These are phyloP conservation scores for Elsinoe ampelina DNA, from an alignment of 2,329 filamentous ascomycete genomes.

Conservation along the genomic window DNA sequence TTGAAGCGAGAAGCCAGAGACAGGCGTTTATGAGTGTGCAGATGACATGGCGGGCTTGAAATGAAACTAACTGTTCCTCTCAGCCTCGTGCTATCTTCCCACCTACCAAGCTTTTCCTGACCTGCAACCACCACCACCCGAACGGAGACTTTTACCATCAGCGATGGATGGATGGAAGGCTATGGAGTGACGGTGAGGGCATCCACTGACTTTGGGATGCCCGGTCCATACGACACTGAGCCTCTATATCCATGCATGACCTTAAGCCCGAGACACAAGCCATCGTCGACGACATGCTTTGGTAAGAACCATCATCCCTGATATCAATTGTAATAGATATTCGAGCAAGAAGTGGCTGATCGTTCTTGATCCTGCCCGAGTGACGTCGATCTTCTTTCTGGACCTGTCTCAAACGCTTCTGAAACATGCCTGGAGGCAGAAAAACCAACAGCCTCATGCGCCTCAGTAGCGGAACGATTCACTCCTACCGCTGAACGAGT, in stretches of 20 bases:
- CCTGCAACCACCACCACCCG: not conserved
- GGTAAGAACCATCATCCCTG: not conserved
- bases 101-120: not conserved
- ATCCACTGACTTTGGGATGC: not conserved
- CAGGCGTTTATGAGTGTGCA: not conserved
- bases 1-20: not conserved
- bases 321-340: not conserved
- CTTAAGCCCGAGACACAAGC: not conserved
- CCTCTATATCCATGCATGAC: not conserved
- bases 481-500: not conserved
- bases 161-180: not conserved
- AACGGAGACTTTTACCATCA: not conserved
- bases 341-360: not conserved
- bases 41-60: slow-evolving; percentile 1
- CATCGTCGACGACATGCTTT: not conserved
- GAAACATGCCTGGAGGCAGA: not conserved
- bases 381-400: not conserved
- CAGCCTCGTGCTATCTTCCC: not conserved
- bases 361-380: not conserved
- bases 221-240: not conserved
- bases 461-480: not conserved
- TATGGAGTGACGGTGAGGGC: not conserved
- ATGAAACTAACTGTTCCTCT: not conserved
- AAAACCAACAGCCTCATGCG: not conserved
- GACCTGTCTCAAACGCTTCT: not conserved